A percentile compares a stretch with the other conserved stretches of the same genome.
Evolutionary conservation across 208 protist species (phyloP).

Genomic region (Strigomonas culicis): DNA sequence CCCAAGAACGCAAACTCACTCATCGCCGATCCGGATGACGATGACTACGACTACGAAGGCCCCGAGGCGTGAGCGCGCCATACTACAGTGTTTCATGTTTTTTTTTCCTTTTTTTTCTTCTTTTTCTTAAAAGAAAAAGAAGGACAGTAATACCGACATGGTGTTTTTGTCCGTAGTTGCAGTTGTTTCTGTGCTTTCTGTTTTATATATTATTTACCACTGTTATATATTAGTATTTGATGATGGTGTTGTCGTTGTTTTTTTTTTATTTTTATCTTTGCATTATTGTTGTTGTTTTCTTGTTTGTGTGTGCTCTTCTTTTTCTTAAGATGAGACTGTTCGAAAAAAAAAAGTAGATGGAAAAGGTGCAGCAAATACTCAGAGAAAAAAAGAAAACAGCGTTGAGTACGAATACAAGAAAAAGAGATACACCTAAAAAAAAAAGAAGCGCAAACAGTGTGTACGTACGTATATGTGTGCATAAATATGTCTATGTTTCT

Average conservation of each 20-base stretch:
- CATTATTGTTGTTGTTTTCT: not conserved
- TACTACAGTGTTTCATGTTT: conserved; percentile 4
- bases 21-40: conserved; percentile 33
- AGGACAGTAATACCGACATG: not conserved
- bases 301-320: not conserved
- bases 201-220: not conserved
- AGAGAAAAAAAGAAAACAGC: not conserved
- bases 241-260: not conserved
- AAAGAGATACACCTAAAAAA: too few relatives aligned
- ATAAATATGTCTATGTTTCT: conserved; percentile 2
- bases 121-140: not conserved
- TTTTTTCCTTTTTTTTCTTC: not conserved
- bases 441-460: not conserved
- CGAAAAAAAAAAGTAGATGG: not conserved
- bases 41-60: conserved; percentile 21
- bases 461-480: conserved; percentile 8
- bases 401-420: too few relatives aligned
- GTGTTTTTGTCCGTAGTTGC: not conserved
- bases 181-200: not conserved
- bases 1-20: conserved; percentile 29
- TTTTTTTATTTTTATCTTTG: conserved; percentile 6
- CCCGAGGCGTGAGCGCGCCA: not conserved
- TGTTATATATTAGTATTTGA: not conserved
- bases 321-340: not conserved
- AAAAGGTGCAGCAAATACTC: not conserved